A percentile compares a stretch with the other conserved stretches of the same genome.
Conservation (phyloP, 495 filamentous ascomycete species). For the Ramalina intermedia region DNA sequence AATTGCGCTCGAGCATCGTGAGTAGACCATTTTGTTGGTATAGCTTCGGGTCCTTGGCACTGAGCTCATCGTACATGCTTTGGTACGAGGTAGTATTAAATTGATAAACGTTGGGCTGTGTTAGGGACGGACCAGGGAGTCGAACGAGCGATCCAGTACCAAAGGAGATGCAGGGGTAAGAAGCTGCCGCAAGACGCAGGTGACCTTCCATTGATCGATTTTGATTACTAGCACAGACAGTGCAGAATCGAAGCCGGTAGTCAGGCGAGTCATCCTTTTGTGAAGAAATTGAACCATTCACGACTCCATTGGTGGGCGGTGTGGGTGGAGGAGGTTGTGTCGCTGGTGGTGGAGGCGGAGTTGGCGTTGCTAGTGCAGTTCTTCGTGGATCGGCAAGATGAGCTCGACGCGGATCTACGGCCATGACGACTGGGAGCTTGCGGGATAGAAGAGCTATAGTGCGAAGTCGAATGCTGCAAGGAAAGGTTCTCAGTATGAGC, state of each 20-base stretch:
- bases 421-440: conserved; percentile 30
- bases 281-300: conserved; percentile 38
- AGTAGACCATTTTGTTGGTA: conserved; percentile 87
- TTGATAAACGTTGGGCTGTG: conserved; percentile 88
- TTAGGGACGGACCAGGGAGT: conserved; percentile 79
- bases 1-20: conserved; percentile 90
- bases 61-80: conserved; percentile 79
- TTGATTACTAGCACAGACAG: conserved; percentile 93
- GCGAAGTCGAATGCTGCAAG: not conserved
- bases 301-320: conserved; percentile 18
- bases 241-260: conserved; percentile 91
- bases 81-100: conserved; percentile 93
- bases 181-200: conserved; percentile 65
- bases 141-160: conserved; percentile 92
- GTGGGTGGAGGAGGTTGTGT: conserved; percentile 13
- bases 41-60: conserved; percentile 68
- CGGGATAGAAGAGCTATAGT: conserved; percentile 6
- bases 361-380: conserved; percentile 29
- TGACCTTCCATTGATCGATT: conserved; percentile 98
- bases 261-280: conserved; percentile 27
- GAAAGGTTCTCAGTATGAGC: conserved; percentile 7
- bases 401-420: conserved; percentile 10
- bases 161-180: conserved; percentile 95
- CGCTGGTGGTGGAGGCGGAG: conserved; percentile 37
- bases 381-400: conserved; percentile 34